Percentiles rank a stretch among this genome's conserved stretches.
phyloP scores from a whole-genome alignment of 2,329 filamentous ascomycete species.

The Colletotrichum acutatum region DNA sequence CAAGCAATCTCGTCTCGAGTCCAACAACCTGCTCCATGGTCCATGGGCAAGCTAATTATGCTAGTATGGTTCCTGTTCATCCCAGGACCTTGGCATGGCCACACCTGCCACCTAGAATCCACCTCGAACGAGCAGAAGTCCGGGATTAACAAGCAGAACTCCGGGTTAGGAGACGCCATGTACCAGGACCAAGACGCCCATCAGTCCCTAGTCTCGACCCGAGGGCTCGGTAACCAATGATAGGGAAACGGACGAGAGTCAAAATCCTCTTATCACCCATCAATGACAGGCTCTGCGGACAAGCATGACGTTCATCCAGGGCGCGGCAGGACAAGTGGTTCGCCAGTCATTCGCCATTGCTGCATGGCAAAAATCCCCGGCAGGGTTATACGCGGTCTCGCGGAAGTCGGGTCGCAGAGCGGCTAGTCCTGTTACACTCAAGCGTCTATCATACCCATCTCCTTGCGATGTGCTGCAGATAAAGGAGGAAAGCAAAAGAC shows the following conservation, averaged over 20 bases:
- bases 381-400: slow-evolving; percentile 13
- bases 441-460: background rate
- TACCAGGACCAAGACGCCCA: slow-evolving; percentile 17
- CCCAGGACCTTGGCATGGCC: background rate
- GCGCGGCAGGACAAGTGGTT: background rate
- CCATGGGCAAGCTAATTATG: background rate
- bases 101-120: background rate
- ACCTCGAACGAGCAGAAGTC: background rate
- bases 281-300: background rate
- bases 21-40: background rate
- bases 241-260: background rate
- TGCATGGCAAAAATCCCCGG: slow-evolving; percentile 28
- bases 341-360: background rate
- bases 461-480: background rate
- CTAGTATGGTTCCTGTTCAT: background rate
- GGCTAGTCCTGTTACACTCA: background rate
- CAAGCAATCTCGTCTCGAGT: background rate
- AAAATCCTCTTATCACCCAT: background rate
- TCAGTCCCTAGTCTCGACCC: slow-evolving; percentile 2
- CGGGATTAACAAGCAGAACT: background rate
- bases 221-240: slow-evolving; percentile 17
- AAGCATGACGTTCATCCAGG: background rate
- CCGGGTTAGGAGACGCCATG: slow-evolving; percentile 7
- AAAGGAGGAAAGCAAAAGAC: background rate
- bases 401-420: slow-evolving; percentile 3